Evolutionary conservation across 371 early-diverging fungal genomes (phyloP).

Genomic region (Lichtheimia corymbifera): DNA sequence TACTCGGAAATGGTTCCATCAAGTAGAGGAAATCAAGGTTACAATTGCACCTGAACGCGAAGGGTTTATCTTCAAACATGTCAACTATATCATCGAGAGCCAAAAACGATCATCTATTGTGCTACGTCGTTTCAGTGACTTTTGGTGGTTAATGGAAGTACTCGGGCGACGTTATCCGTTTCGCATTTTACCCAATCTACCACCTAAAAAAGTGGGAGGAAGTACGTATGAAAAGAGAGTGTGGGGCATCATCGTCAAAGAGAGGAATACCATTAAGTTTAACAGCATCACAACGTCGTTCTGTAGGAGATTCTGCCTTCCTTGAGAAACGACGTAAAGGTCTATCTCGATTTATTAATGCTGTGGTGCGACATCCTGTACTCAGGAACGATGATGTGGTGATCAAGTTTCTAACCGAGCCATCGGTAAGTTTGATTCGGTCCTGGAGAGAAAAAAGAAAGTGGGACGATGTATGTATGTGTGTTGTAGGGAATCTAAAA

Average conservation of each 20-base stretch:
- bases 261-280: conserved; percentile 52
- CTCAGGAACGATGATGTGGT: conserved; percentile 67
- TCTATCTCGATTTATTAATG: conserved; percentile 75
- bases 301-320: conserved; percentile 68
- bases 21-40: conserved; percentile 59
- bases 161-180: conserved; percentile 41
- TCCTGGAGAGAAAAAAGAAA: not conserved
- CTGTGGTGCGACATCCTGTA: conserved; percentile 75
- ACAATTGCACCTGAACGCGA: conserved; percentile 72
- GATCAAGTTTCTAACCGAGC: conserved; percentile 66
- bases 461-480: not conserved
- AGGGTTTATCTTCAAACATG: conserved; percentile 54
- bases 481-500: not conserved
- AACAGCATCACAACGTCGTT: conserved; percentile 7
- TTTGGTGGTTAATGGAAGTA: conserved; percentile 47
- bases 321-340: conserved; percentile 75
- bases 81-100: conserved; percentile 51
- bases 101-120: conserved; percentile 45
- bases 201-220: conserved; percentile 51
- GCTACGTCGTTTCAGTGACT: conserved; percentile 48
- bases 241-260: conserved; percentile 64
- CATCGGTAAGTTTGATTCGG: conserved; percentile 50
- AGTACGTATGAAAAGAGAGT: conserved; percentile 38
- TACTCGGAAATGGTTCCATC: conserved; percentile 47
- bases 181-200: conserved; percentile 44